A percentile compares a stretch with the other conserved stretches of the same genome.
phyloP scores from a whole-genome alignment of 2,329 filamentous ascomycete genomes.

The Colletotrichum tropicale region DNA sequence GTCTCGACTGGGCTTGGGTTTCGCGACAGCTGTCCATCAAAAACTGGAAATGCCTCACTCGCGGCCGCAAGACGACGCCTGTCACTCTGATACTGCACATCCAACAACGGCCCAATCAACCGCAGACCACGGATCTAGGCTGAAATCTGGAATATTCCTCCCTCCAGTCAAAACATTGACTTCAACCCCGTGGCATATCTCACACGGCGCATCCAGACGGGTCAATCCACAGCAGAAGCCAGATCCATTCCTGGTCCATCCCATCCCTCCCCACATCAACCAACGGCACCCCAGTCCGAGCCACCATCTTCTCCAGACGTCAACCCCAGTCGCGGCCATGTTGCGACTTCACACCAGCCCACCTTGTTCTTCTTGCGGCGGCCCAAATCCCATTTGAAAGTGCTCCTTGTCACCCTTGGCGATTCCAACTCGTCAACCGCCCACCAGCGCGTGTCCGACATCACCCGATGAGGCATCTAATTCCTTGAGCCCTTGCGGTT shows the following conservation, averaged over 20 bases:
- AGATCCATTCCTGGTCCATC: background rate
- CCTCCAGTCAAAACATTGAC: constrained; percentile 10
- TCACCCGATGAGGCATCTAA: constrained; percentile 12
- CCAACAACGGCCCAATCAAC: background rate
- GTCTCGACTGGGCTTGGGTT: background rate
- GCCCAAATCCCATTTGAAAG: background rate
- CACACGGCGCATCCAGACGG: background rate
- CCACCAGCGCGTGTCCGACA: background rate
- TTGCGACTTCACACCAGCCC: background rate
- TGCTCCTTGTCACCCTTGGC: background rate
- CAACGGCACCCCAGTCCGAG: background rate
- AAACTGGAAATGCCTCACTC: background rate
- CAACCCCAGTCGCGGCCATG: background rate
- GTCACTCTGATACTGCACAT: background rate
- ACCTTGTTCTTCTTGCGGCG: background rate
- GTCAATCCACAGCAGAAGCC: background rate
- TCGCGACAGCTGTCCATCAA: background rate
- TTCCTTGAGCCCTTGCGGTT: background rate
- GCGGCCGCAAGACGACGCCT: background rate
- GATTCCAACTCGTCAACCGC: background rate
- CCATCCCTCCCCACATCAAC: background rate
- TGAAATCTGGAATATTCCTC: background rate
- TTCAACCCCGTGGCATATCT: constrained; percentile 5
- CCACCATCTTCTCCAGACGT: background rate
- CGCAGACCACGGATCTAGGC: background rate